Percentiles rank a stretch among this genome's conserved stretches.
Conservation (phyloP, 2,329 filamentous ascomycete species). For the Ophiostoma ulmi region DNA sequence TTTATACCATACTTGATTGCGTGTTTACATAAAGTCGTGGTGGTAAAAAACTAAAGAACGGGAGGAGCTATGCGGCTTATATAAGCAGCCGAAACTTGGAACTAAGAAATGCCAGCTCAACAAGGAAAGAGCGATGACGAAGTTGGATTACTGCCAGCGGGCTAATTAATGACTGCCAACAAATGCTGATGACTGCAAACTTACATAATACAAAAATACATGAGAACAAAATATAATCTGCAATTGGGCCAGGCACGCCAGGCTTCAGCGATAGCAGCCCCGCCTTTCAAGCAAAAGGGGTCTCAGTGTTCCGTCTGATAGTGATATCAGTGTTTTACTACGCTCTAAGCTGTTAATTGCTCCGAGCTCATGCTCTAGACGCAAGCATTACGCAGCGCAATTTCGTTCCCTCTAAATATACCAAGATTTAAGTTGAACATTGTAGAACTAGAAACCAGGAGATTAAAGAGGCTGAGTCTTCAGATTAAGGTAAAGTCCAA, state of each 20-base stretch:
- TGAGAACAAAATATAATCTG: background rate
- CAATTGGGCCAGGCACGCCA: background rate
- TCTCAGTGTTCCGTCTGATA: background rate
- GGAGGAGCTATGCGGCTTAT: background rate
- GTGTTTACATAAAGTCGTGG: background rate
- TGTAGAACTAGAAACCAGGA: no score
- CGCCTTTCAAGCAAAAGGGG: background rate
- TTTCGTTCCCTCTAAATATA: background rate
- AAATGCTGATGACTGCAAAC: background rate
- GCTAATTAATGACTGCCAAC: background rate
- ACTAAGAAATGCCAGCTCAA: constrained; percentile 6
- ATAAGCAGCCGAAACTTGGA: background rate
- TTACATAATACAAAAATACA: background rate
- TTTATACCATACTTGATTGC: background rate
- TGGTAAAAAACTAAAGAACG: background rate
- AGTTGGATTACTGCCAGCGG: background rate
- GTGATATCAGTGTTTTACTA: background rate
- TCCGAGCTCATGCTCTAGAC: background rate
- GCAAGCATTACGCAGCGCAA: constrained; percentile 4
- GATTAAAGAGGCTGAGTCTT: background rate
- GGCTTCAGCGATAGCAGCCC: background rate
- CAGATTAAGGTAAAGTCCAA: no score
- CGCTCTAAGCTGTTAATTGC: background rate
- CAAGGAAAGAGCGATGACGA: constrained; percentile 12
- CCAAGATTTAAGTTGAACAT: background rate